A percentile compares a stretch with the other conserved stretches of the same genome.
phyloP scores from a whole-genome alignment of 2,329 filamentous ascomycete species.

The Cladophialophora immunda region DNA sequence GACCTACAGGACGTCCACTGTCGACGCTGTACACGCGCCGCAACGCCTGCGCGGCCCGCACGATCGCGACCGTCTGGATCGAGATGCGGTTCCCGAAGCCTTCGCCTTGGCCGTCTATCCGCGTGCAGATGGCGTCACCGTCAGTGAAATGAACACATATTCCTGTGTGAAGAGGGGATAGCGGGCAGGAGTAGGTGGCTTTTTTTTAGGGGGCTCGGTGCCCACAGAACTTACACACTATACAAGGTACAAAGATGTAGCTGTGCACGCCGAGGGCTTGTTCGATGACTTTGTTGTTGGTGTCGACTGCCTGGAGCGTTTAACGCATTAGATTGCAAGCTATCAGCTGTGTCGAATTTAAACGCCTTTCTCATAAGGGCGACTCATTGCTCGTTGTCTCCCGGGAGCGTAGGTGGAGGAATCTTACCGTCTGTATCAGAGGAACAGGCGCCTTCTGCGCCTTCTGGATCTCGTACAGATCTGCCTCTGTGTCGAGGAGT shows the following conservation, averaged over 20 bases:
- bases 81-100: constrained; percentile 62
- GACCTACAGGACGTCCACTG: constrained; percentile 43
- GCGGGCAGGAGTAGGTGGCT: too few relatives aligned
- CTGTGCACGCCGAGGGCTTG: constrained; percentile 54
- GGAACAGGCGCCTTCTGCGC: constrained; percentile 41
- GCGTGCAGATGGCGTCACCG: too few relatives aligned
- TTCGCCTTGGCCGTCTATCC: constrained; percentile 55
- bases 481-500: constrained; percentile 55
- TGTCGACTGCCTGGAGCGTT: constrained; percentile 47
- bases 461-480: constrained; percentile 57
- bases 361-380: too few relatives aligned
- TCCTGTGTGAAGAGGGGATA: too few relatives aligned
- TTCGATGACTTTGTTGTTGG: constrained; percentile 57
- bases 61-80: constrained; percentile 61
- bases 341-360: too few relatives aligned
- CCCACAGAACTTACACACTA: constrained; percentile 54
- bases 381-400: too few relatives aligned
- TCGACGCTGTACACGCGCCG: constrained; percentile 56
- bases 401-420: neutral
- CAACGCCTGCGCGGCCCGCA: constrained; percentile 54
- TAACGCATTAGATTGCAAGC: neutral
- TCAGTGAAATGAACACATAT: too few relatives aligned
- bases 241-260: constrained; percentile 64
- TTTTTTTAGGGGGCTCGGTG: too few relatives aligned
- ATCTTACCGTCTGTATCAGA: constrained; percentile 43